These are phyloP conservation scores for Sextonia rubra DNA, from an alignment of 164 flowering plant genomes.

Conservation along the genomic window DNA sequence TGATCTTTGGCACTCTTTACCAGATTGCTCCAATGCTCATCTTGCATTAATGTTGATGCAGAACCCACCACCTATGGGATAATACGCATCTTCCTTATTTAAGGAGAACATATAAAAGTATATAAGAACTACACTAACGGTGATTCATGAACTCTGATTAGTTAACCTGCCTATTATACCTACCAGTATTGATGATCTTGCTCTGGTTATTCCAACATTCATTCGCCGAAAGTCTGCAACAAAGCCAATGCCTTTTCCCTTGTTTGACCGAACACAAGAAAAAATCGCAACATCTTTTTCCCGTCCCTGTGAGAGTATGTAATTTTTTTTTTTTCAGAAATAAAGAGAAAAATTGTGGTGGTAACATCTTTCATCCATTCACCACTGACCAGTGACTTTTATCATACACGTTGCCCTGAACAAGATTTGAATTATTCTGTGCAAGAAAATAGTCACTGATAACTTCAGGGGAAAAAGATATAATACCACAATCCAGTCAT, in stretches of 20 bases:
- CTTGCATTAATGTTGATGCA: slow-evolving; percentile 63
- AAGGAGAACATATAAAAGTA: background rate
- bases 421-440: no score
- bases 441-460: background rate
- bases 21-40: slow-evolving; percentile 74
- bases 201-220: slow-evolving; percentile 98
- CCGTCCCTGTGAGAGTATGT: slow-evolving; percentile 53
- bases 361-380: background rate
- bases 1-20: slow-evolving; percentile 60
- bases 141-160: background rate
- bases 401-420: background rate
- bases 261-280: slow-evolving; percentile 85
- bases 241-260: slow-evolving; percentile 71
- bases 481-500: background rate
- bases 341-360: background rate
- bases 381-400: background rate
- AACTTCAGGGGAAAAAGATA: background rate
- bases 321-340: background rate
- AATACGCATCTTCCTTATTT: background rate
- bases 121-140: background rate
- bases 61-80: slow-evolving; percentile 69
- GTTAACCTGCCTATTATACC: background rate
- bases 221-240: slow-evolving; percentile 75
- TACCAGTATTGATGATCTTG: slow-evolving; percentile 86
- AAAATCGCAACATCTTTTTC: slow-evolving; percentile 94